Conservation (phyloP, 1,284 basidiomycete genomes). For the Melampsora larici-populina region DNA sequence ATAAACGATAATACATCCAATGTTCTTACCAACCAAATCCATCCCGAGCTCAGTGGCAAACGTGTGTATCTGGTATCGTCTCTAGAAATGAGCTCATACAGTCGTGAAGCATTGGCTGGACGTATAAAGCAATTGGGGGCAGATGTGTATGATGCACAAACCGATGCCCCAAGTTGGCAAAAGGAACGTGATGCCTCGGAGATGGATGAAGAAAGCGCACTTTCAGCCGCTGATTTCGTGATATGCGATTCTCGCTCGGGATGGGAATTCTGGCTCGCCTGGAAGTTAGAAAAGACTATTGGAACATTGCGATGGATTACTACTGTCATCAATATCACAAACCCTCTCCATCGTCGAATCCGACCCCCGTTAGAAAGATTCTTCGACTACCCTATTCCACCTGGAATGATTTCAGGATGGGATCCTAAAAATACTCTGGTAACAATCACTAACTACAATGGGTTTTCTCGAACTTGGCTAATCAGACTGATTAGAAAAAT, state of each 20-base stretch:
- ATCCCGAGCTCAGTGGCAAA: conserved; percentile 26
- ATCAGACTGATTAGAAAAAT: conserved; percentile 33
- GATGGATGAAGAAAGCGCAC: neutral
- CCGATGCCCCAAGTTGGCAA: neutral
- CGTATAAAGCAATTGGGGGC: conserved; percentile 22
- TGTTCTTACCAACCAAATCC: neutral
- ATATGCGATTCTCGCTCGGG: conserved; percentile 23
- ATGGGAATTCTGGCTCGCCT: conserved; percentile 42
- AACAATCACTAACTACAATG: conserved; percentile 38
- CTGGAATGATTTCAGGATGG: neutral
- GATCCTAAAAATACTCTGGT: conserved; percentile 2
- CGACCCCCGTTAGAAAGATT: conserved; percentile 31
- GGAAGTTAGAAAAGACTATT: conserved; percentile 4
- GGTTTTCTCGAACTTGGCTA: conserved; percentile 5
- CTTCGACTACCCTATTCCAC: conserved; percentile 27
- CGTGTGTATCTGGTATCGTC: conserved; percentile 16
- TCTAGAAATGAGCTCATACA: conserved; percentile 16
- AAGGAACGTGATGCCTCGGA: neutral
- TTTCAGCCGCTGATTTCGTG: conserved; percentile 7
- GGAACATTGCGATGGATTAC: conserved; percentile 34
- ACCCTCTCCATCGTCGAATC: conserved; percentile 6
- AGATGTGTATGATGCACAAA: conserved; percentile 31
- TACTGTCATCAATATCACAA: conserved; percentile 12
- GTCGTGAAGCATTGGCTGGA: neutral
- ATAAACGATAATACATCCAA: neutral